These are phyloP conservation scores for Phylloporus rhodoxanthus DNA, from an alignment of 768 basidiomycete genomes.

Conservation along the genomic window DNA sequence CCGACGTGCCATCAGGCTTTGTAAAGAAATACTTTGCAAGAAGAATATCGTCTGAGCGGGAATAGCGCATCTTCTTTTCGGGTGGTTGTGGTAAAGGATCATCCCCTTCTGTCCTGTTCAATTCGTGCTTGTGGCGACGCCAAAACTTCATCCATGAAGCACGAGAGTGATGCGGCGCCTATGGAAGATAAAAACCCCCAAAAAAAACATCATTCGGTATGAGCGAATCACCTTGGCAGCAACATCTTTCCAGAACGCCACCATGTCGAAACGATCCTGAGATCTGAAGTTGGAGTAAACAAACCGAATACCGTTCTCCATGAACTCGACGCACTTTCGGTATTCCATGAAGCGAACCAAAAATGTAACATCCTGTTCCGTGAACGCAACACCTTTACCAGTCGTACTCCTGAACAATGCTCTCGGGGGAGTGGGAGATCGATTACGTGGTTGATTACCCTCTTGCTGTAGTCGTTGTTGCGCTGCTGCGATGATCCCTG, in stretches of 20 bases:
- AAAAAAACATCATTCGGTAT: neutral
- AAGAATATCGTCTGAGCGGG: slow-evolving; percentile 69
- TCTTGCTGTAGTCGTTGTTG: slow-evolving; percentile 38
- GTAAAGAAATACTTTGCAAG: slow-evolving; percentile 69
- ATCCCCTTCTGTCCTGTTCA: slow-evolving; percentile 58
- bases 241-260: slow-evolving; percentile 74
- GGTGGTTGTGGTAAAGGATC: slow-evolving; percentile 71
- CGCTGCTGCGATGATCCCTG: slow-evolving; percentile 42
- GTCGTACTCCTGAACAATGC: slow-evolving; percentile 80
- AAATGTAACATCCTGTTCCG: slow-evolving; percentile 74
- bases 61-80: slow-evolving; percentile 86
- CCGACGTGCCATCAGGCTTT: slow-evolving; percentile 75
- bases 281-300: slow-evolving; percentile 31
- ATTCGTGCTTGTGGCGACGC: slow-evolving; percentile 81
- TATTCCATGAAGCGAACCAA: slow-evolving; percentile 73
- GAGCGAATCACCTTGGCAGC: slow-evolving; percentile 49
- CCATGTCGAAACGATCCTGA: slow-evolving; percentile 65
- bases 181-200: slow-evolving; percentile 6
- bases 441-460: slow-evolving; percentile 39
- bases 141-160: slow-evolving; percentile 96
- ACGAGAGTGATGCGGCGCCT: slow-evolving; percentile 87
- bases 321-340: slow-evolving; percentile 48
- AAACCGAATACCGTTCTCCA: neutral
- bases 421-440: slow-evolving; percentile 77
- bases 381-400: slow-evolving; percentile 87